Evolutionary conservation across 2,329 filamentous ascomycete species (phyloP), one percentile per base, ranked within the genome.

Genomic region (Sporothrix pseudoabietina): DNA sequence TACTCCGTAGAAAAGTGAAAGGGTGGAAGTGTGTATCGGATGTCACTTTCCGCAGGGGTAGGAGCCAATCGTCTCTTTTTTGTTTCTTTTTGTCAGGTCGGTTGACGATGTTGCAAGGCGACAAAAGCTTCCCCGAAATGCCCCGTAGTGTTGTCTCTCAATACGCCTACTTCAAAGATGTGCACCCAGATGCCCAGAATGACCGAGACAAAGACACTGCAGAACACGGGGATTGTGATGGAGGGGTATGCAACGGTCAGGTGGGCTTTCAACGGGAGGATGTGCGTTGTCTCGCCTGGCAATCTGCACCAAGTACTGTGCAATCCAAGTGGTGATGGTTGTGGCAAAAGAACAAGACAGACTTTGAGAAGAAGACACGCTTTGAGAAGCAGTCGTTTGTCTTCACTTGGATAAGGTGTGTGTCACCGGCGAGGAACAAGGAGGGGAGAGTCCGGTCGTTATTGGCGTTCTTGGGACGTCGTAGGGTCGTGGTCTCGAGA

Each of bases 361-460:
- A 16, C 9, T 14, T 16, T n/a, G 30, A 19, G 30, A 59, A 12
- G n/a, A 59, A 12, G n/a, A 59, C 26, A 14, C 39, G 10, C 39
- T 26, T 65, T 65, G 26, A 26, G 26, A 26, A 26, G 26, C 26
- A 26, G 26, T 26, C 26, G 1, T 26, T 26, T 26, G 26, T 26
- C 26, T 26, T 26, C 26, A 26, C 26, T 26, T 26, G 26, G 61
- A 47, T 30, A 3, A 30, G 8, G 5, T 22, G 12, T 52, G 65
- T 52, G 65, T 68, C 65, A 68, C 44, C 47, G 65, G 65, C 65
- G 47, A 47, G 65, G 26, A 30, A 41, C n/a, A 1, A 30, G 41
- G 39, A 47, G 61, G 63, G 41, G 65, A 68, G 49, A 32, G 65
- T 68, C 44, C 44, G 44, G 65, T 35, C 16, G 65, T 52, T 52